A percentile compares a stretch with the other conserved stretches of the same genome.
Evolutionary conservation across 306 rosid species (phyloP).

Genomic region (Quercus bicolor): DNA sequence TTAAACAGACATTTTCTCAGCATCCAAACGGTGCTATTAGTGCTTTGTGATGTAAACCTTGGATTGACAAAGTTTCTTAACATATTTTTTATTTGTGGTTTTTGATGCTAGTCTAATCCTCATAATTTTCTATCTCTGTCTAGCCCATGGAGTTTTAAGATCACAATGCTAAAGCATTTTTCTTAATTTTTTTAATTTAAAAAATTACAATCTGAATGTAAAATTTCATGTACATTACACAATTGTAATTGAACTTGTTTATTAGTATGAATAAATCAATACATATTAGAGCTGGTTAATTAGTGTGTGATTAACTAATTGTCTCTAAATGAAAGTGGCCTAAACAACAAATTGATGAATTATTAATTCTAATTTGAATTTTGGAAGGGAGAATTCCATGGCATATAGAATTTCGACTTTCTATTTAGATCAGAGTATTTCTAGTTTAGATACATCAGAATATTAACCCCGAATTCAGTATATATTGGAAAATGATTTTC

Average conservation of each 20-base stretch:
- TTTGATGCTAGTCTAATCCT: neutral
- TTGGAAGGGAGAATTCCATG: neutral
- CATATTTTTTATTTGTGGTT: slow-evolving; percentile 1
- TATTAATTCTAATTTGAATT: neutral
- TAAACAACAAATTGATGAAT: neutral
- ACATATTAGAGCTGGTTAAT: neutral
- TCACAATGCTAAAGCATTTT: neutral
- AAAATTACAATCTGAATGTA: neutral
- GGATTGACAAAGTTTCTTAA: slow-evolving; percentile 1
- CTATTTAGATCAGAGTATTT: neutral
- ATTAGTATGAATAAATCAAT: neutral
- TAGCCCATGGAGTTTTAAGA: neutral
- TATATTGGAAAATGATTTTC: neutral
- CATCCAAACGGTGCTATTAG: neutral
- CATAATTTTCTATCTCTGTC: neutral
- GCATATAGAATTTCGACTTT: neutral
- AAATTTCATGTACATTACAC: neutral
- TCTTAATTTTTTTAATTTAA: neutral
- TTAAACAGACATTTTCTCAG: neutral
- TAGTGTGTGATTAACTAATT: neutral
- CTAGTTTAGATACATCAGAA: neutral
- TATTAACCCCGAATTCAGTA: neutral
- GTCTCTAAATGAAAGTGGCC: neutral
- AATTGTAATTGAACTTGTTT: neutral
- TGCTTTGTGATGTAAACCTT: neutral